Evolutionary conservation across 176 grass and related monocot species (phyloP).

Genomic region (Eleusine indica): DNA sequence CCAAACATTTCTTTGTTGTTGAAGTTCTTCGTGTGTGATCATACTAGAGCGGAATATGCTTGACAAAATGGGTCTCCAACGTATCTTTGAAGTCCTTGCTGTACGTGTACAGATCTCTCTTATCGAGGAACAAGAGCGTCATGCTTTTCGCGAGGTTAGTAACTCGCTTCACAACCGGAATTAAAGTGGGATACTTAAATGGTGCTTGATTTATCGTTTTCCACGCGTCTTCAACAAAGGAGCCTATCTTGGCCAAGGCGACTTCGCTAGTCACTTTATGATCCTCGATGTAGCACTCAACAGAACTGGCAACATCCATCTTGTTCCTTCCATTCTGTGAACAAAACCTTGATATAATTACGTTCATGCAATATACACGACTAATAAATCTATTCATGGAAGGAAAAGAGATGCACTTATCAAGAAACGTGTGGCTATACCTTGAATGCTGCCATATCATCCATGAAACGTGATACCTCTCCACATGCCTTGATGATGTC

Average conservation of each 20-base stretch:
- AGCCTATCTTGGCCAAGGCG: slow-evolving; percentile 2
- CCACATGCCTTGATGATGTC: slow-evolving; percentile 1
- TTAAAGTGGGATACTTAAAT: not conserved
- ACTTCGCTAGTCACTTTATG: not conserved
- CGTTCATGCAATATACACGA: no score
- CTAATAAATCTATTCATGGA: no score
- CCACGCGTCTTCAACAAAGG: slow-evolving; percentile 30
- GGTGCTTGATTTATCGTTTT: slow-evolving; percentile 26
- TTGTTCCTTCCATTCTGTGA: no score
- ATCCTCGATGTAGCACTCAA: slow-evolving; percentile 31
- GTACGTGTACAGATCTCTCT: slow-evolving; percentile 20
- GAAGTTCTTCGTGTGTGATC: no score
- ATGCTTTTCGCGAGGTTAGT: slow-evolving; percentile 30
- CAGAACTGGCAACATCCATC: slow-evolving; percentile 14
- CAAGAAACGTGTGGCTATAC: slow-evolving; percentile 1
- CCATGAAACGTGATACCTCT: slow-evolving; percentile 34
- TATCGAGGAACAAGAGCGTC: slow-evolving; percentile 2
- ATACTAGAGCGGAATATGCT: no score
- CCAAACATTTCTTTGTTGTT: no score
- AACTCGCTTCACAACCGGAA: slow-evolving; percentile 1
- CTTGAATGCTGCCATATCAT: slow-evolving; percentile 46
- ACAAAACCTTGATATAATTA: no score
- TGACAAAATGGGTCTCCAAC: no score
- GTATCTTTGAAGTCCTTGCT: not conserved
- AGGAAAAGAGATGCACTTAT: no score